Evolutionary conservation across 306 rosid genomes (phyloP).

Genomic region (Cucumis hystrix): DNA sequence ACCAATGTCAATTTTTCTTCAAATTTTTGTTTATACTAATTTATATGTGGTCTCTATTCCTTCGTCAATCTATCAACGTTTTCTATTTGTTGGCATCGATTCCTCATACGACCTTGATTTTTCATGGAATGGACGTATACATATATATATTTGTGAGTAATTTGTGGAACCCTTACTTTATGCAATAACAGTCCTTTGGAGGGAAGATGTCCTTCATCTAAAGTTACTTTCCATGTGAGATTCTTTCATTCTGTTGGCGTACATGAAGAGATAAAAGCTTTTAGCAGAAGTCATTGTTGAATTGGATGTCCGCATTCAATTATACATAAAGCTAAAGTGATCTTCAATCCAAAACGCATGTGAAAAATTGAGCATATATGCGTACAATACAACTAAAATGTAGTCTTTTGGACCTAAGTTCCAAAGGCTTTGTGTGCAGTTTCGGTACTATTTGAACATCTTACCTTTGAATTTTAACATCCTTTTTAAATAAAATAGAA

Average conservation of each 20-base stretch:
- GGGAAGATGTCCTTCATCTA: neutral
- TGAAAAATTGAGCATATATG: neutral
- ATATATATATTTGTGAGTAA: neutral
- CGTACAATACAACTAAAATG: neutral
- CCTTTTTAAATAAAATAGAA: no score
- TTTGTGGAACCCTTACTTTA: neutral
- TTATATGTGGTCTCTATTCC: neutral
- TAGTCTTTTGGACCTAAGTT: neutral
- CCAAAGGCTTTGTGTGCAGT: neutral
- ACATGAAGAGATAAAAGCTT: neutral
- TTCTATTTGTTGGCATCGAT: neutral
- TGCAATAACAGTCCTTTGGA: neutral
- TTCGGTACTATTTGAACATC: no score
- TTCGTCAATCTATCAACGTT: neutral
- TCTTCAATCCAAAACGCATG: neutral
- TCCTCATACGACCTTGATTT: neutral
- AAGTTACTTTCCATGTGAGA: neutral
- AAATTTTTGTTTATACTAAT: neutral
- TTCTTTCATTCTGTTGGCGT: neutral
- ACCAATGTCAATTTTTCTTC: no score
- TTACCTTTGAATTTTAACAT: no score
- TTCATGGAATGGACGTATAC: neutral
- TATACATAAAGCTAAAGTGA: neutral
- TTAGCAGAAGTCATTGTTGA: neutral
- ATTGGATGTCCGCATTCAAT: neutral